Evolutionary conservation across 768 basidiomycete species (phyloP).

Genomic region (Chalciporus piperatus): DNA sequence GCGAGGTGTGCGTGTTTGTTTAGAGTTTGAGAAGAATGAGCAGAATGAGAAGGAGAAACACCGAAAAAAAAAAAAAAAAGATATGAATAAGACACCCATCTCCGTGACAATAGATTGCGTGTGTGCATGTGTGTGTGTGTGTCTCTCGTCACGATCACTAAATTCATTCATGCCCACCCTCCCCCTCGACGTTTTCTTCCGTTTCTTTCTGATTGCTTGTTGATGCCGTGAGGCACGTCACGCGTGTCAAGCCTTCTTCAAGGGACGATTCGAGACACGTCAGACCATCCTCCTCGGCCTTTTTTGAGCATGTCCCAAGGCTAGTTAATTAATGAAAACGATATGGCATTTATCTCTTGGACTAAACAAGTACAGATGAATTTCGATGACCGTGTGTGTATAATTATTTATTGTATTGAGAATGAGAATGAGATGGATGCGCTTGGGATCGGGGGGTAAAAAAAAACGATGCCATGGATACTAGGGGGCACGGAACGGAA

Average conservation of each 20-base stretch:
- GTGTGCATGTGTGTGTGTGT: background rate
- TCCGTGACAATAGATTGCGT: background rate
- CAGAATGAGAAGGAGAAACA: too few species aligned
- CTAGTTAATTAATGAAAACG: too few species aligned
- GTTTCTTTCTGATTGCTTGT: background rate
- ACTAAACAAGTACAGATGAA: background rate
- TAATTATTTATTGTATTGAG: conserved; percentile 1
- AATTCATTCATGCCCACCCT: background rate
- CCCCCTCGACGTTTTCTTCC: background rate
- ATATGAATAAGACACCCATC: background rate
- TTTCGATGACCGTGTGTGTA: background rate
- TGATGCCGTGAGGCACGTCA: background rate
- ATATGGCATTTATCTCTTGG: background rate
- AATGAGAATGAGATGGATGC: conserved; percentile 2
- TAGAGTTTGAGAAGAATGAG: too few species aligned
- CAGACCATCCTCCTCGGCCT: background rate
- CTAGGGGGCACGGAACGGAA: conserved; percentile 2
- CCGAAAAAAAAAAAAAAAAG: too few species aligned
- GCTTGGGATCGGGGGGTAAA: too few species aligned
- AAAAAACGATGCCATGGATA: conserved; percentile 15
- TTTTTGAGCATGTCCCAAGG: too few species aligned
- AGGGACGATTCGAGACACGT: background rate
- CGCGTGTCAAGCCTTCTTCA: background rate
- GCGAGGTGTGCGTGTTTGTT: background rate
- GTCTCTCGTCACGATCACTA: background rate